Percentiles rank a stretch among this genome's conserved stretches.
phyloP scores from a whole-genome alignment of 306 rosid species.

The Trifolium dubium region DNA sequence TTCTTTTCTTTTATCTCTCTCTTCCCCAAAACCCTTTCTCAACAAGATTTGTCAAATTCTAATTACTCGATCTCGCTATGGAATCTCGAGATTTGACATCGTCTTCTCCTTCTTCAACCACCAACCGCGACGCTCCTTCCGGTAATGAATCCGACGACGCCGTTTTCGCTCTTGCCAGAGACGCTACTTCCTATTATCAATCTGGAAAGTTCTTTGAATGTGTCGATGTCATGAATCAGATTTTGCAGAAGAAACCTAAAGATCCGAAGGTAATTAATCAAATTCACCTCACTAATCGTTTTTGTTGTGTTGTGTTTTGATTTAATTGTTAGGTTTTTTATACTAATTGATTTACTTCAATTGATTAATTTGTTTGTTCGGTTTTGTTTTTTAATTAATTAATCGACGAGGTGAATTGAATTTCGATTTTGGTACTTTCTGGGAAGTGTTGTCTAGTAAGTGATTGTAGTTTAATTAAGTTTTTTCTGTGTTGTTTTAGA shows the following conservation, averaged over 20 bases:
- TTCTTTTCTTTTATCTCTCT: constrained; percentile 39
- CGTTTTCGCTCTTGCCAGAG: constrained; percentile 70
- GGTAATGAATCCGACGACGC: constrained; percentile 64
- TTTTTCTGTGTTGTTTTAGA: constrained; percentile 3
- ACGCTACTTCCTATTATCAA: constrained; percentile 85
- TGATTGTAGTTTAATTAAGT: constrained; percentile 33
- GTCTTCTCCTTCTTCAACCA: constrained; percentile 49
- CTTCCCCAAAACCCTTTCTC: constrained; percentile 45
- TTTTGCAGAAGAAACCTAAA: constrained; percentile 67
- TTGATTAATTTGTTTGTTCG: constrained; percentile 28
- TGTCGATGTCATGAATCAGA: constrained; percentile 72
- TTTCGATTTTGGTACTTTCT: constrained; percentile 6
- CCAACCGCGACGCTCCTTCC: constrained; percentile 69
- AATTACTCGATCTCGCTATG: constrained; percentile 81
- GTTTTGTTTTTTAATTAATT: not conserved
- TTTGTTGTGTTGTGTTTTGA: not conserved
- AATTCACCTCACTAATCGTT: constrained; percentile 21
- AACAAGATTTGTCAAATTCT: constrained; percentile 36
- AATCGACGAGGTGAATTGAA: constrained; percentile 4
- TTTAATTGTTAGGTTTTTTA: not conserved
- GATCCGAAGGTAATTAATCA: constrained; percentile 77
- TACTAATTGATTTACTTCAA: not conserved
- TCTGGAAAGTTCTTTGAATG: constrained; percentile 82
- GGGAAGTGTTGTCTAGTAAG: constrained; percentile 26
- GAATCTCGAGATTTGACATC: constrained; percentile 73